phyloP scores from a whole-genome alignment of 495 filamentous ascomycete species.

The Penicillium silybi region DNA sequence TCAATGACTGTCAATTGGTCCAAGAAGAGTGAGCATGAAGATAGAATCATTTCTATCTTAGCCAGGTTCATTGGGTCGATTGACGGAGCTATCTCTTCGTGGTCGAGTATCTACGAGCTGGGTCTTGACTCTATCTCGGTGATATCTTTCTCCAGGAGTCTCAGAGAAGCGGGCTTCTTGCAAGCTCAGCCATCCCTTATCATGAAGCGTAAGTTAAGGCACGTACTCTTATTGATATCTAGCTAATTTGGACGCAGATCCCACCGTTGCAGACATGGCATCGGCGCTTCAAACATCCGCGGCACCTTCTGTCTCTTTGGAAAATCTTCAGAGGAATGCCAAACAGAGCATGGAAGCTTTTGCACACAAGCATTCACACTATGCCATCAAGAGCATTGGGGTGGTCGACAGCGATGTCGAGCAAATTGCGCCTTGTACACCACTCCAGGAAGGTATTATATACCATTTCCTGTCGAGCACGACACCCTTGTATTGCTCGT shows the following conservation, averaged over 20 bases:
- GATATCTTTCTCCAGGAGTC: constrained; percentile 54
- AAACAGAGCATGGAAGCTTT: constrained; percentile 56
- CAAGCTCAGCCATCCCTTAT: constrained; percentile 59
- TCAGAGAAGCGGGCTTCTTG: constrained; percentile 51
- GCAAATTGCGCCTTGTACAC: constrained; percentile 69
- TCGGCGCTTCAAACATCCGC: constrained; percentile 29
- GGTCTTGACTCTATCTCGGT: constrained; percentile 81
- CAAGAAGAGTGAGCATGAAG: constrained; percentile 33
- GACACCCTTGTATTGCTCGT: constrained; percentile 62
- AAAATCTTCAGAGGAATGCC: constrained; percentile 36
- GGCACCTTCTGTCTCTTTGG: constrained; percentile 5
- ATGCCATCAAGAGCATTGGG: constrained; percentile 43
- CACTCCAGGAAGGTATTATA: constrained; percentile 78
- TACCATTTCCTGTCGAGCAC: constrained; percentile 56
- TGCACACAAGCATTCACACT: constrained; percentile 48
- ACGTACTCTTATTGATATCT: neutral
- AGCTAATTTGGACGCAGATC: constrained; percentile 36
- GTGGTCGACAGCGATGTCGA: constrained; percentile 51
- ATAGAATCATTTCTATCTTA: constrained; percentile 50
- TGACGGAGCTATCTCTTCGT: constrained; percentile 39
- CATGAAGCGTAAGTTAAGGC: constrained; percentile 49
- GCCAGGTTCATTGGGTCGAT: constrained; percentile 42
- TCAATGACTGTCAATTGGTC: constrained; percentile 29
- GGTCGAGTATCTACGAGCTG: constrained; percentile 72
- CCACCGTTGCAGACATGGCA: constrained; percentile 47